Conservation (phyloP, 495 filamentous ascomycete genomes). For the Neurospora sp. region DNA sequence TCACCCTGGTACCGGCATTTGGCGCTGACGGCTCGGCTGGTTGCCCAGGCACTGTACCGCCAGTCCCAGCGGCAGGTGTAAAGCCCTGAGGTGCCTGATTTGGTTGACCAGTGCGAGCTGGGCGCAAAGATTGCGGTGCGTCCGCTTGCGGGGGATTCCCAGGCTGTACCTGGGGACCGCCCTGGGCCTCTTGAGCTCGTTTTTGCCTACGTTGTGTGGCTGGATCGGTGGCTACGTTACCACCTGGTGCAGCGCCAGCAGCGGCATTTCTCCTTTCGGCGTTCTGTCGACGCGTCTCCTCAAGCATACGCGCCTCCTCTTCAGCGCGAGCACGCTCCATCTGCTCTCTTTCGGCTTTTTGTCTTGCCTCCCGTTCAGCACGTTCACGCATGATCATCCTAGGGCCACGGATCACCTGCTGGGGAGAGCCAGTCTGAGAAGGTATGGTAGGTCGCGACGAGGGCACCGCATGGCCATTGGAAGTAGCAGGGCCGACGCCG, state of each 20-base stretch:
- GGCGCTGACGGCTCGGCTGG: conserved; percentile 23
- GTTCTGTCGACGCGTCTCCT: conserved; percentile 38
- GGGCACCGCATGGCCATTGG: conserved; percentile 40
- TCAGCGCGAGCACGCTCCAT: conserved; percentile 41
- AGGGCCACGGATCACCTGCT: conserved; percentile 44
- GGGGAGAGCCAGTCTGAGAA: conserved; percentile 39
- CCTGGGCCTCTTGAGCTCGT: conserved; percentile 18
- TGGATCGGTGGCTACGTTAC: conserved; percentile 22
- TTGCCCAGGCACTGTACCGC: conserved; percentile 14
- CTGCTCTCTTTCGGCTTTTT: conserved; percentile 49
- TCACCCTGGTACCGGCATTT: conserved; percentile 21
- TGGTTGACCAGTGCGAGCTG: conserved; percentile 15
- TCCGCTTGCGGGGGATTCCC: conserved; percentile 4
- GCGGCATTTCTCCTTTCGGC: conserved; percentile 41
- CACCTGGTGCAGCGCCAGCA: conserved; percentile 50
- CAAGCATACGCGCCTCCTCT: conserved; percentile 42
- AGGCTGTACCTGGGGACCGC: conserved; percentile 3
- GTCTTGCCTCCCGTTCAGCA: conserved; percentile 50
- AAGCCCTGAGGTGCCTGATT: conserved; percentile 12
- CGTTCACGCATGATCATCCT: conserved; percentile 71
- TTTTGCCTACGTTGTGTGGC: conserved; percentile 33
- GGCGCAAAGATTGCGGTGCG: conserved; percentile 13
- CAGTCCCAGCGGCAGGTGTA: conserved; percentile 2
- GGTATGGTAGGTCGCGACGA: conserved; percentile 29
- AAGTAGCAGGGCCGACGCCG: conserved; percentile 34